Evolutionary conservation across 257 asterid genomes (phyloP).

Genomic region (Buddleja alternifolia): DNA sequence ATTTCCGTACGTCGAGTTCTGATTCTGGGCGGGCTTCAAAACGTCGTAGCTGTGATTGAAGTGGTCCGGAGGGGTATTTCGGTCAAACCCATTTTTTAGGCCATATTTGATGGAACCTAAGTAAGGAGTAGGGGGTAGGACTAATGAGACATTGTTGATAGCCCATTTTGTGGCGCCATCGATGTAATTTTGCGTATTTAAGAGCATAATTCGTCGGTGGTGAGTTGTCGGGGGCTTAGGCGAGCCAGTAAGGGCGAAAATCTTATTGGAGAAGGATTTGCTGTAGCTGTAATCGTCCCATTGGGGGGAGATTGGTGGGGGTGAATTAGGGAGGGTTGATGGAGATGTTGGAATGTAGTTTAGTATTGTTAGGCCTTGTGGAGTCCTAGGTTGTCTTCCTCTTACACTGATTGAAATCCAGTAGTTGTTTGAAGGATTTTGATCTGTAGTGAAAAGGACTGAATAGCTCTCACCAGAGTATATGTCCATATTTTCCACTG

Average conservation of each 20-base stretch:
- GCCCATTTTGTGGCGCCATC: constrained; percentile 75
- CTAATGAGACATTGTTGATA: constrained; percentile 69
- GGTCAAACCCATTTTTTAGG: constrained; percentile 47
- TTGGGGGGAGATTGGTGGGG: constrained; percentile 58
- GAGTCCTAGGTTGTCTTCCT: constrained; percentile 76
- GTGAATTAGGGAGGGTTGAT: constrained; percentile 45
- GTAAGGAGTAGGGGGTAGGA: constrained; percentile 72
- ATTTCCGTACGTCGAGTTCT: constrained; percentile 57
- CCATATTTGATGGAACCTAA: constrained; percentile 56
- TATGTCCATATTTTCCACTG: constrained; percentile 65
- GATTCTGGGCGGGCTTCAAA: constrained; percentile 53
- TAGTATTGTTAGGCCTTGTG: constrained; percentile 67
- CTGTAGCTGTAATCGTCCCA: constrained; percentile 72
- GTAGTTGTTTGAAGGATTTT: constrained; percentile 58
- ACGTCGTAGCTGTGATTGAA: constrained; percentile 48
- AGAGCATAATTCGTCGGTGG: constrained; percentile 49
- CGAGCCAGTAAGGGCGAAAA: constrained; percentile 47
- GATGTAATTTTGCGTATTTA: constrained; percentile 68
- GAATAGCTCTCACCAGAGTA: constrained; percentile 89
- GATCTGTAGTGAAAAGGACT: constrained; percentile 60
- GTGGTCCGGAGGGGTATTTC: constrained; percentile 43
- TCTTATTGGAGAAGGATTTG: constrained; percentile 49
- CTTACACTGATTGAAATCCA: constrained; percentile 65
- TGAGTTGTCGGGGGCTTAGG: constrained; percentile 48
- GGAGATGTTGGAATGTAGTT: constrained; percentile 53